Percentiles rank a stretch among this genome's conserved stretches.
Evolutionary conservation across 768 basidiomycete genomes (phyloP).

Genomic region (Lyophyllum decastes): DNA sequence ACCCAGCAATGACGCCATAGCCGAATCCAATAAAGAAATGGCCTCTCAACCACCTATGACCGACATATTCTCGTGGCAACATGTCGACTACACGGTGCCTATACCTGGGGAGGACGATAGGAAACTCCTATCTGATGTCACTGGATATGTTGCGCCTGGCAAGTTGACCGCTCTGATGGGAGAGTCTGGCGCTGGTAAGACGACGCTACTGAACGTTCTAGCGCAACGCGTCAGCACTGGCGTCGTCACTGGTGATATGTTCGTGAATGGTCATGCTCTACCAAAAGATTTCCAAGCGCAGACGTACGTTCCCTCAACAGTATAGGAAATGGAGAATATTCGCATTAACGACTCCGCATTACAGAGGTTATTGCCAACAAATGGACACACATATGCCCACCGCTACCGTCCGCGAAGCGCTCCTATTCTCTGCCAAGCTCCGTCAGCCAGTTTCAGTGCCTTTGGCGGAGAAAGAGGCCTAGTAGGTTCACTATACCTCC

Average conservation of each 20-base stretch:
- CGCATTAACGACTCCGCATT: not conserved
- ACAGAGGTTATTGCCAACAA: slow-evolving; percentile 79
- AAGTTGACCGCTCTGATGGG: slow-evolving; percentile 71
- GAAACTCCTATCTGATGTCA: slow-evolving; percentile 67
- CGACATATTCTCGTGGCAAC: slow-evolving; percentile 71
- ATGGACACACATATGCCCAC: slow-evolving; percentile 78
- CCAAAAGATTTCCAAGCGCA: slow-evolving; percentile 51
- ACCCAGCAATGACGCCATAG: slow-evolving; percentile 9
- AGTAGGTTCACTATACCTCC: slow-evolving; percentile 46
- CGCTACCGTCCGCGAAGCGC: slow-evolving; percentile 78
- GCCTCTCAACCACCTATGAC: slow-evolving; percentile 34
- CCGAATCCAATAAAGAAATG: slow-evolving; percentile 30
- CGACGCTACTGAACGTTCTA: slow-evolving; percentile 46
- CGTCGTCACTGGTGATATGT: slow-evolving; percentile 37
- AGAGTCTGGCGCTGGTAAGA: slow-evolving; percentile 37
- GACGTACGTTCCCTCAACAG: slow-evolving; percentile 35
- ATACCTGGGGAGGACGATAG: slow-evolving; percentile 43
- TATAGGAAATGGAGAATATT: too few relatives aligned
- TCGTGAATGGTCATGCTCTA: slow-evolving; percentile 41
- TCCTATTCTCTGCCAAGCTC: slow-evolving; percentile 76
- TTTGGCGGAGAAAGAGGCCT: slow-evolving; percentile 73
- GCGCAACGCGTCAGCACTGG: slow-evolving; percentile 38
- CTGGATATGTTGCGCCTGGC: slow-evolving; percentile 78
- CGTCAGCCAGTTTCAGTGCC: slow-evolving; percentile 72
- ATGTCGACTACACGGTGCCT: slow-evolving; percentile 59